Percentiles rank a stretch among this genome's conserved stretches.
Evolutionary conservation across 139 green algal genomes (phyloP).

Genomic region (Pseudopediastrum boryanum): DNA sequence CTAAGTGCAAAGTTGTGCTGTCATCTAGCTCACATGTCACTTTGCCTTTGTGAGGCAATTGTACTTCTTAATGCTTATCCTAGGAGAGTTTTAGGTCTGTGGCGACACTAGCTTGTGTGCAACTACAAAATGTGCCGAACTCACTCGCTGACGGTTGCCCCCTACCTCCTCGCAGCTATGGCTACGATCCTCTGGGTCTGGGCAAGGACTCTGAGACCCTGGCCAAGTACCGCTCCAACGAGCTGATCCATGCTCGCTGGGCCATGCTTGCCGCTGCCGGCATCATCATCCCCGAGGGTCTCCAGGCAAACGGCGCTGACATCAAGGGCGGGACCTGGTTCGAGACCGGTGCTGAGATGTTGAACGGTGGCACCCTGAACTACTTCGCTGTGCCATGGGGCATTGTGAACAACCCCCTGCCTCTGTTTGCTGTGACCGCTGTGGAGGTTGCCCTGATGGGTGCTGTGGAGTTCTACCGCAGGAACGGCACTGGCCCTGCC

Average conservation of each 20-base stretch:
- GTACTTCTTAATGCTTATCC: no score
- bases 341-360: conserved; percentile 93
- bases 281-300: conserved; percentile 95
- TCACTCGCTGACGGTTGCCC: no score
- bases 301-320: conserved; percentile 88
- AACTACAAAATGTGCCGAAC: no score
- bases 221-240: conserved; percentile 89
- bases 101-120: no score
- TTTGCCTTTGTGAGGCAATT: no score
- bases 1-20: no score
- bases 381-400: conserved; percentile 93
- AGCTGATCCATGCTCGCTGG: conserved; percentile 96
- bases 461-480: conserved; percentile 88
- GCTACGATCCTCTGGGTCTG: conserved; percentile 93
- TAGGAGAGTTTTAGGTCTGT: no score
- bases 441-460: conserved; percentile 88
- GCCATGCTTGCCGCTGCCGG: conserved; percentile 96
- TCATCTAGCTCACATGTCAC: no score
- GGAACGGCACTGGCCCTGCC: conserved; percentile 77
- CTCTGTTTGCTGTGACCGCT: conserved; percentile 77
- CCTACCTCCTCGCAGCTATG: conserved; percentile 68
- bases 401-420: conserved; percentile 90
- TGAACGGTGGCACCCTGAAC: conserved; percentile 93
- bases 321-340: conserved; percentile 93
- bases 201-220: conserved; percentile 86